Conservation (phyloP, 2,329 filamentous ascomycete species). For the Epichloe aotearoae region DNA sequence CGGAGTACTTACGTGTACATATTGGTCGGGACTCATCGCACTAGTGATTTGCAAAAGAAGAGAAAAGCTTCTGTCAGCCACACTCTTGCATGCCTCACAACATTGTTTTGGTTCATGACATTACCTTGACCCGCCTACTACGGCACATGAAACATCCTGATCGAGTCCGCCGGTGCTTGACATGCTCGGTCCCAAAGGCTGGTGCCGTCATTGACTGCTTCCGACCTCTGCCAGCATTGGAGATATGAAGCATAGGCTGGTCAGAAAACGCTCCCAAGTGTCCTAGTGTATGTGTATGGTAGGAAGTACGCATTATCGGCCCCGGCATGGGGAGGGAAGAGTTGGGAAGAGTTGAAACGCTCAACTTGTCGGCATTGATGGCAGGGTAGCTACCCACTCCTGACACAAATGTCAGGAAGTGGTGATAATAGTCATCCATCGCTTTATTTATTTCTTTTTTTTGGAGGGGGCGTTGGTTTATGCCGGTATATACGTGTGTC, state of each 20-base stretch:
- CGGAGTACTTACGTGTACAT: slow-evolving; percentile 55
- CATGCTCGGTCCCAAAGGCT: slow-evolving; percentile 45
- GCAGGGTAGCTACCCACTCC: slow-evolving; percentile 27
- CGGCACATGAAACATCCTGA: slow-evolving; percentile 92
- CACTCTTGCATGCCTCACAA: slow-evolving; percentile 7
- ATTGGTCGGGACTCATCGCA: slow-evolving; percentile 82
- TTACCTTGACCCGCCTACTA: slow-evolving; percentile 68
- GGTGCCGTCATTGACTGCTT: slow-evolving; percentile 32
- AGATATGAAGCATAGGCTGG: slow-evolving; percentile 32
- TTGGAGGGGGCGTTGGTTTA: not conserved
- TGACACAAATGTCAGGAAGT: slow-evolving; percentile 40
- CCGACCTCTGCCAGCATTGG: slow-evolving; percentile 35
- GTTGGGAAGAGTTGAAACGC: slow-evolving; percentile 23
- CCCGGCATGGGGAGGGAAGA: slow-evolving; percentile 15
- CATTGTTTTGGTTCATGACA: slow-evolving; percentile 6
- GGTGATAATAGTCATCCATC: slow-evolving; percentile 46
- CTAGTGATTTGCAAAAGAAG: slow-evolving; percentile 27
- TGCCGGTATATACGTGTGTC: slow-evolving; percentile 4
- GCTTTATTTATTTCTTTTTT: not conserved
- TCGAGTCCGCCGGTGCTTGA: slow-evolving; percentile 85
- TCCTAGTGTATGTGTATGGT: slow-evolving; percentile 27
- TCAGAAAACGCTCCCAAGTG: slow-evolving; percentile 39
- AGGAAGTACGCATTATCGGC: slow-evolving; percentile 26
- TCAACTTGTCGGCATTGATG: slow-evolving; percentile 26
- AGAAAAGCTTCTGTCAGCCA: slow-evolving; percentile 12